Percentiles rank a stretch among this genome's conserved stretches.
phyloP scores from a whole-genome alignment of 73 alveolate genomes.

The Uronychia setigera region DNA sequence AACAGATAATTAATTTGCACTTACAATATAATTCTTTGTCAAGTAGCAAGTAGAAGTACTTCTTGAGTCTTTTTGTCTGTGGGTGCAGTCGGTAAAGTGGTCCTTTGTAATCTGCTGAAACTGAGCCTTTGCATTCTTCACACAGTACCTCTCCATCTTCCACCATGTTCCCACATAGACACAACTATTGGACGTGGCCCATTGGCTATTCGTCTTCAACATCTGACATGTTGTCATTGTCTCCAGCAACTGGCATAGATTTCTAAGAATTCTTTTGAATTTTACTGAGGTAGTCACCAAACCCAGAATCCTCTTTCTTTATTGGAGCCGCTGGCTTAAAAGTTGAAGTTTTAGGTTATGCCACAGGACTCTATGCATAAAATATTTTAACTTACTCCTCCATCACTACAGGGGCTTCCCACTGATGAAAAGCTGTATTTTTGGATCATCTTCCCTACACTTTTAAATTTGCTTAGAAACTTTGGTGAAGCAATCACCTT shows the following conservation, averaged over 20 bases:
- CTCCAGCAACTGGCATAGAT: no score
- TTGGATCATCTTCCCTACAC: not conserved
- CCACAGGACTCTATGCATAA: not conserved
- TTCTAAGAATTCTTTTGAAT: no score
- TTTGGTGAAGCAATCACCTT: conserved; percentile 24
- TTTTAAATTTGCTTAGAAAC: not conserved
- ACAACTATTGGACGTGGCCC: not conserved
- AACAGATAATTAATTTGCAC: not conserved
- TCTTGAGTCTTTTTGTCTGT: conserved; percentile 21
- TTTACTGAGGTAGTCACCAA: not conserved
- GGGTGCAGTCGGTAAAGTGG: not conserved
- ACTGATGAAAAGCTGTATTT: not conserved
- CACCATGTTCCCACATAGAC: not conserved
- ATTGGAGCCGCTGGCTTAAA: not conserved
- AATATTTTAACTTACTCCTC: not conserved
- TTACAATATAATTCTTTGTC: conserved; percentile 53
- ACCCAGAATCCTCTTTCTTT: not conserved
- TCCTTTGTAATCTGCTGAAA: not conserved
- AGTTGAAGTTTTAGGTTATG: not conserved
- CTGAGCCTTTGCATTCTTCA: not conserved
- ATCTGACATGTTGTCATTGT: not conserved
- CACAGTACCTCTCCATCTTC: not conserved
- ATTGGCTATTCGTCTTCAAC: not conserved
- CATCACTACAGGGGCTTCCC: not conserved
- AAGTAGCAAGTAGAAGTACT: conserved; percentile 29